Evolutionary conservation across 768 basidiomycete species (phyloP), one percentile per base, ranked within the genome.

Genomic region (Mycena vitilis): DNA sequence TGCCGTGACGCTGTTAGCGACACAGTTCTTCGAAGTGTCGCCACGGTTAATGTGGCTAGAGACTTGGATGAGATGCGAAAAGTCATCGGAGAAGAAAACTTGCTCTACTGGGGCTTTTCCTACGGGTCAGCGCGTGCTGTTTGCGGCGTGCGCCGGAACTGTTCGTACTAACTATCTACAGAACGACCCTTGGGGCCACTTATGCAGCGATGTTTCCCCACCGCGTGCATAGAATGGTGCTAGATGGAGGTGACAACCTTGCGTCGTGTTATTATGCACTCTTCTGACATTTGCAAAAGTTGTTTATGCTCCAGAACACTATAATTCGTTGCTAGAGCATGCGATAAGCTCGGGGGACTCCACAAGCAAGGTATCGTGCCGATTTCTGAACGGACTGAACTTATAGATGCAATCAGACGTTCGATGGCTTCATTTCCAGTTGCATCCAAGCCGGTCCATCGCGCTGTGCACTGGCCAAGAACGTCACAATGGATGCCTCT

Each of bases 11-110:
- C 61, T 37, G 47, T 69, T 9, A 45, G 67, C 22, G 62, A 69
- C 49, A 68, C 52, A n/a, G 56, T 63, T 13, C 48, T 68, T 12
- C 61, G 67, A n/a, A 68, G 61, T 40, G 67, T 69, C 10, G 64
- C 61, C 15, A 69, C 67, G 0, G 49, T 63, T 30, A 69, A 69
- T 30, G 67, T 59, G 8, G 67, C 48, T 1, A 42, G 67, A 15
- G 67, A 69, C 47, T 20, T 69, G 42, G 67, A 69, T 20, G 62
- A 69, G 51, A 63, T 69, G 67, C 67, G 67, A 13, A 63, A 59
- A 38, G 67, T 51, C 2, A 15, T 69, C 18, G 67, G 67, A 5
- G 62, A 69, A 8, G 62, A 56, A 15, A 25, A 49, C 23, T 13
- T 69, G 2, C 25, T 8, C 2, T 69, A 63, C 44, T 69, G 67